phyloP scores from a whole-genome alignment of 75 land plant species.

The Pinus taeda region DNA sequence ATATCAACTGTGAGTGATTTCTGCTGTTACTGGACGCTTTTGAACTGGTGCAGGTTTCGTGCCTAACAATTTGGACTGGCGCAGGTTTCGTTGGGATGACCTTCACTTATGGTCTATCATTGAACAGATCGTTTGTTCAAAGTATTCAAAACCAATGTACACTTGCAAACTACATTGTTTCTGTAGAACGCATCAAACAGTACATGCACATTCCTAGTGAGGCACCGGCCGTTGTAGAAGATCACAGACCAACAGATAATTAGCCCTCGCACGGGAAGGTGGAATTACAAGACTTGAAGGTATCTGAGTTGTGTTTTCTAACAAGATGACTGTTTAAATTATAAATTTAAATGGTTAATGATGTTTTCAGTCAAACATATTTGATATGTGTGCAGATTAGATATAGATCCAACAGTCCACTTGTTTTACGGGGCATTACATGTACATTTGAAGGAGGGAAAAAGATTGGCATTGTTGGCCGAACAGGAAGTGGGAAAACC shows the following conservation, averaged over 20 bases:
- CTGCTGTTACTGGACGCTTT: neutral
- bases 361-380: neutral
- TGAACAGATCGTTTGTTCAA: slow-evolving; percentile 23
- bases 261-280: slow-evolving; percentile 46
- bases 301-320: neutral
- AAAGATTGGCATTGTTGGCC: slow-evolving; percentile 42
- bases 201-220: slow-evolving; percentile 37
- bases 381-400: slow-evolving; percentile 41
- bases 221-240: slow-evolving; percentile 25
- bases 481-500: slow-evolving; percentile 63
- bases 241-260: slow-evolving; percentile 22
- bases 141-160: slow-evolving; percentile 33
- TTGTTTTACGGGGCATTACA: slow-evolving; percentile 62
- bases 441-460: slow-evolving; percentile 68
- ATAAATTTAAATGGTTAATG: neutral
- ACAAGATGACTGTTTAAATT: too few relatives aligned
- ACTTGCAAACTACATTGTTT: slow-evolving; percentile 34
- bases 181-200: slow-evolving; percentile 48
- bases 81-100: slow-evolving; percentile 49
- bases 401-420: slow-evolving; percentile 47
- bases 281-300: slow-evolving; percentile 35
- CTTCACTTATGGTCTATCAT: slow-evolving; percentile 39
- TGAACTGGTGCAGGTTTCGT: too few relatives aligned
- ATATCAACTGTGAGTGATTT: neutral
- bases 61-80: neutral